phyloP scores from a whole-genome alignment of 1,139 yeast genomes.

The Spathaspora sp. region DNA sequence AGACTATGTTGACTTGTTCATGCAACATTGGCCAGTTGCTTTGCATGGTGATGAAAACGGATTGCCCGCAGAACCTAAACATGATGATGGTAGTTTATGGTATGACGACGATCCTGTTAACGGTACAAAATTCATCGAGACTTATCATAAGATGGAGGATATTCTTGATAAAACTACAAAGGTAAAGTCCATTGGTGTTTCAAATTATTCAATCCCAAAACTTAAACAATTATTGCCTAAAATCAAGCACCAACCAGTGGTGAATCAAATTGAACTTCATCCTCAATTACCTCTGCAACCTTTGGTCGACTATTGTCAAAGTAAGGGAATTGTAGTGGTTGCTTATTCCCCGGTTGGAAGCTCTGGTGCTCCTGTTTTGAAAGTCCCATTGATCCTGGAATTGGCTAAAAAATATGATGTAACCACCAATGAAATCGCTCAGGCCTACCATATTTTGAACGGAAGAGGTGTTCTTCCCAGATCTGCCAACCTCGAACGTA shows the following conservation, averaged over 20 bases:
- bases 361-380: conserved; percentile 36
- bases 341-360: conserved; percentile 41
- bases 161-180: conserved; percentile 31
- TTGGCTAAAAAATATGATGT: conserved; percentile 34
- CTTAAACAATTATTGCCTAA: conserved; percentile 27
- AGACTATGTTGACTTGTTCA: conserved; percentile 57
- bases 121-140: conserved; percentile 42
- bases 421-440: conserved; percentile 32
- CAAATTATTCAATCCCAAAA: conserved; percentile 31
- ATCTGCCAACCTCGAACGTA: conserved; percentile 38
- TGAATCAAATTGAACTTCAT: conserved; percentile 39
- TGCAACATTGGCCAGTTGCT: conserved; percentile 64
- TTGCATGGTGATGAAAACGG: conserved; percentile 40
- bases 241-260: conserved; percentile 28
- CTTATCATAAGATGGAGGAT: conserved; percentile 49
- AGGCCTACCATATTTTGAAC: conserved; percentile 42
- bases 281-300: conserved; percentile 41
- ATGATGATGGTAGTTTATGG: conserved; percentile 39
- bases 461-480: conserved; percentile 36
- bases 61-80: conserved; percentile 33
- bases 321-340: conserved; percentile 25
- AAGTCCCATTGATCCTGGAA: conserved; percentile 29
- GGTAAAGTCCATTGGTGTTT: conserved; percentile 32
- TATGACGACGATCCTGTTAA: conserved; percentile 42
- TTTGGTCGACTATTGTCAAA: conserved; percentile 26